Percentiles rank a stretch among this genome's conserved stretches.
Conservation (phyloP, 352 stramenopile species). For the Phytophthora fragariaefolia region DNA sequence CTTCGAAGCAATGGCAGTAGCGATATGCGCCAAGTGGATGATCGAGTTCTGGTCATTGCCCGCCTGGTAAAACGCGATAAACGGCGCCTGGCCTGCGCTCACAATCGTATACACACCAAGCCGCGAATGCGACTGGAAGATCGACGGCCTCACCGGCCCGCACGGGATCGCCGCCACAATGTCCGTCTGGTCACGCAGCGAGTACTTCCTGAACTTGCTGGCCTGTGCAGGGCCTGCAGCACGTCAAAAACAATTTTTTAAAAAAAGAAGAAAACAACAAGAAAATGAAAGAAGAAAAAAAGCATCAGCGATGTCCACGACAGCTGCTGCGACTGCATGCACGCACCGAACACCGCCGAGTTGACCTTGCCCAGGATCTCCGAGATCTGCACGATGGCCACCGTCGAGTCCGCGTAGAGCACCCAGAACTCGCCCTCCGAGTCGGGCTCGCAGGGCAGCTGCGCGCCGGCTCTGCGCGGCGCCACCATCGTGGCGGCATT, state of each 20-base stretch:
- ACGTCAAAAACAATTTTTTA: neutral
- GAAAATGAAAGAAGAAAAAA: neutral
- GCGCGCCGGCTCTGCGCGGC: slow-evolving; percentile 36
- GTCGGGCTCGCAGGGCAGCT: slow-evolving; percentile 28
- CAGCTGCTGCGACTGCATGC: too few relatives aligned
- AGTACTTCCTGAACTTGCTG: slow-evolving; percentile 86
- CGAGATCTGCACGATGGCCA: slow-evolving; percentile 80
- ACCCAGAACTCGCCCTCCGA: slow-evolving; percentile 75
- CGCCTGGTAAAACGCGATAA: slow-evolving; percentile 85
- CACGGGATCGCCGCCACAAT: slow-evolving; percentile 69
- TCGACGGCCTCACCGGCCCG: slow-evolving; percentile 65
- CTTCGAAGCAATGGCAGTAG: slow-evolving; percentile 76
- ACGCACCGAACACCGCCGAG: slow-evolving; percentile 51
- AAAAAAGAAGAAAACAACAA: too few relatives aligned
- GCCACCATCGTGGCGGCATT: slow-evolving; percentile 42
- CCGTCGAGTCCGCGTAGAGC: slow-evolving; percentile 74
- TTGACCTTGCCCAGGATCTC: slow-evolving; percentile 63
- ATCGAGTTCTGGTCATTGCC: slow-evolving; percentile 89
- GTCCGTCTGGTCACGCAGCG: slow-evolving; percentile 71
- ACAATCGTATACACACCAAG: slow-evolving; percentile 79
- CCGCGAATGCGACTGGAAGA: slow-evolving; percentile 85
- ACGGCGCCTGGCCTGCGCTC: slow-evolving; percentile 67
- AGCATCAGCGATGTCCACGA: neutral
- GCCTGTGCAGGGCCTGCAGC: slow-evolving; percentile 53
- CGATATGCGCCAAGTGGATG: slow-evolving; percentile 87